These are phyloP conservation scores for Wickerhamomyces tratensis DNA, from an alignment of 805 yeast species.

Conservation along the genomic window DNA sequence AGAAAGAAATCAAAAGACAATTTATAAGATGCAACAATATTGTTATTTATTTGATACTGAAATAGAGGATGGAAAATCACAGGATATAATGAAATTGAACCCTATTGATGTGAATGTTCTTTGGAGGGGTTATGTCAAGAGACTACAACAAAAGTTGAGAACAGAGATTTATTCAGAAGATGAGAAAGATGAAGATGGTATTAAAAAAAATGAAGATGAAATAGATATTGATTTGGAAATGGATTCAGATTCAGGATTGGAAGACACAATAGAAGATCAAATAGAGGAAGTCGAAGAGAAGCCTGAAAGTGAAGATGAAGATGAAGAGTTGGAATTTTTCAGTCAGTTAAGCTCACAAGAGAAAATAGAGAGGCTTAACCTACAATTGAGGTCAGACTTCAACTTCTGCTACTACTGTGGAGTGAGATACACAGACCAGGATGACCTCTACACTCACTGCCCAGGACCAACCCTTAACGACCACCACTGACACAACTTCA, in stretches of 20 bases:
- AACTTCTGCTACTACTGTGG: constrained; percentile 47
- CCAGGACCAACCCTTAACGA: constrained; percentile 39
- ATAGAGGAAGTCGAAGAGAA: constrained; percentile 3
- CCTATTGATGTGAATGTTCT: constrained; percentile 26
- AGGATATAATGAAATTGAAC: constrained; percentile 8
- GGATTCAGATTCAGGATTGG: constrained; percentile 1
- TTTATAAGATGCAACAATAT: constrained; percentile 26
- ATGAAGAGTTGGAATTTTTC: constrained; percentile 23
- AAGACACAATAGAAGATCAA: not conserved
- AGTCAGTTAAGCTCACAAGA: constrained; percentile 18
- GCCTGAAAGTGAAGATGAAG: constrained; percentile 6
- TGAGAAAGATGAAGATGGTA: not conserved
- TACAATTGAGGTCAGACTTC: constrained; percentile 28
- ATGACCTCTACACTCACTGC: constrained; percentile 32
- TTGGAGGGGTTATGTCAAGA: constrained; percentile 29
- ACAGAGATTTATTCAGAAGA: constrained; percentile 4
- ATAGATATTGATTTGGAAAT: constrained; percentile 1
- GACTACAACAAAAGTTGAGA: constrained; percentile 3
- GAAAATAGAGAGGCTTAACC: constrained; percentile 23
- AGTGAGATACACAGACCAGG: constrained; percentile 21
- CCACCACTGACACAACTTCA: constrained; percentile 12
- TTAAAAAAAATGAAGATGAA: not conserved
- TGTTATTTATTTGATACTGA: constrained; percentile 35
- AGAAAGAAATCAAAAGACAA: constrained; percentile 5
- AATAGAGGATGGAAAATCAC: constrained; percentile 13